Base-by-base conservation (phyloP, 371 early-diverging fungal genomes). In the Sporodiniella umbellata region DNA sequence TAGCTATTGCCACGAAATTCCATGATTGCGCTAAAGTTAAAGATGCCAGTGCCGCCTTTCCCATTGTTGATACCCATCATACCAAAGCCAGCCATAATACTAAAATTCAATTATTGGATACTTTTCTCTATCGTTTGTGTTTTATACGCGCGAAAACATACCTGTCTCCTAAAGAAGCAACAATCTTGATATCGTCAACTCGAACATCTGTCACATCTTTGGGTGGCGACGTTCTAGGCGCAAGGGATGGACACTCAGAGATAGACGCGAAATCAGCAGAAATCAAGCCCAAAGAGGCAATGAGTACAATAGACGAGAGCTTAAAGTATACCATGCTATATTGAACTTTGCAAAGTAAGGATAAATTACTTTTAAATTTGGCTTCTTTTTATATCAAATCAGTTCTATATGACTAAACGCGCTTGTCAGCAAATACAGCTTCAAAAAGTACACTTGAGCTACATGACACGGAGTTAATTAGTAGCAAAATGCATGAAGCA, bases 1-100 rank as follows among this genome's bases (percentile, higher is more conserved):
- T 60, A 70, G 33, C 65, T 67, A 6, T 64, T 51, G 2, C 71
- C 71, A 33, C 71, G 67, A 39, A 61, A 60, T 26, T 64, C 65
- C 1, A 50, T 42, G 2, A 64, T 21, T 1, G 44, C 21, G 6
- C 48, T 60, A 11, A 63, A 22, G 19, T 60, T 60, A 1, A 53
- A n/a, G 11, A 60, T 28, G 7, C 57, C 56, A 10, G 51, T 30
- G 2, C 51, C 57, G 10, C 49, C 54, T 21, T 40, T 15, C 3
- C 37, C 43, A 37, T 60, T 50, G 23, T 60, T n/a, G 24, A 56
- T 31, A 21, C 60, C 65, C 50, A 53, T 56, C 53, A 62, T 52
- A 22, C 45, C 60, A 45, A 64, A 64, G 0, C 60, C 65, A 25
- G 60, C 60, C 49, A 60, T 64, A 24, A 64, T 60, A 53, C 65